phyloP scores from a whole-genome alignment of 768 basidiomycete genomes.

The Sporobolomyces pararoseus region DNA sequence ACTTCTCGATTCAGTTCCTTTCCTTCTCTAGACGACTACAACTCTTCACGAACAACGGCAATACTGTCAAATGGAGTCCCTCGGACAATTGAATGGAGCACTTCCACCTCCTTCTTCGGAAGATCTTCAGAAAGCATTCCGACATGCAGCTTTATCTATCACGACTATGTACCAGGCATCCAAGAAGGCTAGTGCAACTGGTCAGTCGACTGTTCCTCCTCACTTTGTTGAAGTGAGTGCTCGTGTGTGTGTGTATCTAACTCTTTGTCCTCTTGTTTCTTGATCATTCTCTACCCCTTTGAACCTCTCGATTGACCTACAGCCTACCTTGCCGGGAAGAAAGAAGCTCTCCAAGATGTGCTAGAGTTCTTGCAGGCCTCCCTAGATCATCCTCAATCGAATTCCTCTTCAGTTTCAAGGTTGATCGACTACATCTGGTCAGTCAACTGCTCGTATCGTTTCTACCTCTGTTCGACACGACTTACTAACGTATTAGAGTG shows the following conservation, averaged over 20 bases:
- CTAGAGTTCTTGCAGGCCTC: constrained; percentile 40
- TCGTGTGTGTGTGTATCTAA: background rate
- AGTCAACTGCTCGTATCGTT: constrained; percentile 1
- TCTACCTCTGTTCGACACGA: no score
- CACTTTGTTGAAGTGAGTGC: background rate
- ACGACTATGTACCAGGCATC: constrained; percentile 39
- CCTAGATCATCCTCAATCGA: constrained; percentile 34
- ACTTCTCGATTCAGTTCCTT: no score
- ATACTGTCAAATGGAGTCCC: constrained; percentile 16
- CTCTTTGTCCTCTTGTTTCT: background rate
- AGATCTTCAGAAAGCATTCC: constrained; percentile 19
- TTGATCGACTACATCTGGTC: constrained; percentile 42
- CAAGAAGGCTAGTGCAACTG: constrained; percentile 28
- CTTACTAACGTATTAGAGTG: background rate
- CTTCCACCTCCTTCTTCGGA: constrained; percentile 21
- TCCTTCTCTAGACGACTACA: background rate
- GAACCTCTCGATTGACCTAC: background rate
- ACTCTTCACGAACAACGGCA: background rate
- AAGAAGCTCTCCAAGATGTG: constrained; percentile 39
- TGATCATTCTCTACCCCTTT: background rate
- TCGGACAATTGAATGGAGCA: constrained; percentile 15
- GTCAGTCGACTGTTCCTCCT: constrained; percentile 20
- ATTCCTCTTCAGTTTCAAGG: background rate
- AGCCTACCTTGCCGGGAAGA: constrained; percentile 39
- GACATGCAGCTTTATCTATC: constrained; percentile 26